Percentiles rank a stretch among this genome's conserved stretches.
Conservation (phyloP, 2,329 filamentous ascomycete species). For the Talaromyces verruculosus region DNA sequence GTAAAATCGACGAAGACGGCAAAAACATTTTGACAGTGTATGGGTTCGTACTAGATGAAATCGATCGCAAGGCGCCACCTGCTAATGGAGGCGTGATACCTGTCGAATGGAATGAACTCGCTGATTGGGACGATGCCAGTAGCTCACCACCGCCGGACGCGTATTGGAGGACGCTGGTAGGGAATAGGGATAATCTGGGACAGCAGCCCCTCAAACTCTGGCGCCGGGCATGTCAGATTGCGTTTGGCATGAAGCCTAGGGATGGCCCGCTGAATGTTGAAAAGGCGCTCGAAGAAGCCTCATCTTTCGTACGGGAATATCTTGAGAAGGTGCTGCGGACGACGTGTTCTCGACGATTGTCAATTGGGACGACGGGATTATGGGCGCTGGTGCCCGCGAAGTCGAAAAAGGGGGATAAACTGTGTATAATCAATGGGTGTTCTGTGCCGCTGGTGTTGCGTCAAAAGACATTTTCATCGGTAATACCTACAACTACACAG, state of each 20-base stretch:
- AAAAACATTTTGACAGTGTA: conserved; percentile 20
- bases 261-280: conserved; percentile 13
- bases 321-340: conserved; percentile 14
- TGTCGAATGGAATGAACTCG: conserved; percentile 27
- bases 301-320: conserved; percentile 11
- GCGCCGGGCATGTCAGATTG: conserved; percentile 12
- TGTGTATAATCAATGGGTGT: conserved; percentile 37
- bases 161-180: conserved; percentile 17
- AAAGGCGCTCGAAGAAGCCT: conserved; percentile 9
- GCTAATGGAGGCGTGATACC: conserved; percentile 20
- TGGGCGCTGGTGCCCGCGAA: conserved; percentile 6
- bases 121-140: conserved; percentile 12
- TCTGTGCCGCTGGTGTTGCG: conserved; percentile 38
- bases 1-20: conserved; percentile 23
- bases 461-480: background rate
- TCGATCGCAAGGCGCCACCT: conserved; percentile 2
- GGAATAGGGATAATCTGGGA: conserved; percentile 11
- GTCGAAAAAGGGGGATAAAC: conserved; percentile 28
- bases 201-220: conserved; percentile 14
- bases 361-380: background rate
- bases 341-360: conserved; percentile 6
- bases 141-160: background rate
- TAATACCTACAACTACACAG: background rate
- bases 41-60: conserved; percentile 11
- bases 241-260: conserved; percentile 12